Percentiles rank a stretch among this genome's conserved stretches.
These are phyloP conservation scores for Heliamphora exappendiculata DNA, from an alignment of 148 eudicot genomes.

Conservation along the genomic window DNA sequence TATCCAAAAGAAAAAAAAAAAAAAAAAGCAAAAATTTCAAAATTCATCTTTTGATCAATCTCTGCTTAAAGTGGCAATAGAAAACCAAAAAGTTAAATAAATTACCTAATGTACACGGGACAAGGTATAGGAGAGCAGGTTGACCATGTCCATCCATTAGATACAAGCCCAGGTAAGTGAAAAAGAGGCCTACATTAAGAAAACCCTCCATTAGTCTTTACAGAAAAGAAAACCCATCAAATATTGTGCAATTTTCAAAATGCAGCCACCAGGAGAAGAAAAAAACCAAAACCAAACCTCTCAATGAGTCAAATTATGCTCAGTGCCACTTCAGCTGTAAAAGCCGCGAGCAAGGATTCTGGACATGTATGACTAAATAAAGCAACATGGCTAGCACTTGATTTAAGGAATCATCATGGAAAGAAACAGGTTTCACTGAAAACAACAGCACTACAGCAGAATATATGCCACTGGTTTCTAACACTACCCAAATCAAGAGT, in stretches of 20 bases:
- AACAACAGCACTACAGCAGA: background rate
- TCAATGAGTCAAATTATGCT: background rate
- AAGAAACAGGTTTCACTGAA: background rate
- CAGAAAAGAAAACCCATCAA: background rate
- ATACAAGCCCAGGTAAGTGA: constrained; percentile 71
- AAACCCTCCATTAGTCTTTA: background rate
- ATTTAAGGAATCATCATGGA: background rate
- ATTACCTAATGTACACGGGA: constrained; percentile 93
- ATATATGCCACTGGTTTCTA: background rate
- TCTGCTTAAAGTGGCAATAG: background rate
- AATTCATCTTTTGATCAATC: background rate
- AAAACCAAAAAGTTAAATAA: background rate
- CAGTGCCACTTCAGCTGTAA: background rate
- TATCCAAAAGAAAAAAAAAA: background rate
- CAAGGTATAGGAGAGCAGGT: constrained; percentile 91
- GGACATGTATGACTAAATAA: background rate
- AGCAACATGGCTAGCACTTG: background rate
- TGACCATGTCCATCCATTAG: constrained; percentile 84
- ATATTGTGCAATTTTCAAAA: background rate
- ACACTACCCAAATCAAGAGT: background rate
- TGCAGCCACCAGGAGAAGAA: background rate
- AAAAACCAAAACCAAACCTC: background rate
- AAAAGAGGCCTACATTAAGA: constrained; percentile 45
- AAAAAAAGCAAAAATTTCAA: background rate
- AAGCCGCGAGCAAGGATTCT: background rate